A percentile compares a stretch with the other conserved stretches of the same genome.
phyloP scores from a whole-genome alignment of 2,329 filamentous ascomycete species.

The Colletotrichum liriopes region DNA sequence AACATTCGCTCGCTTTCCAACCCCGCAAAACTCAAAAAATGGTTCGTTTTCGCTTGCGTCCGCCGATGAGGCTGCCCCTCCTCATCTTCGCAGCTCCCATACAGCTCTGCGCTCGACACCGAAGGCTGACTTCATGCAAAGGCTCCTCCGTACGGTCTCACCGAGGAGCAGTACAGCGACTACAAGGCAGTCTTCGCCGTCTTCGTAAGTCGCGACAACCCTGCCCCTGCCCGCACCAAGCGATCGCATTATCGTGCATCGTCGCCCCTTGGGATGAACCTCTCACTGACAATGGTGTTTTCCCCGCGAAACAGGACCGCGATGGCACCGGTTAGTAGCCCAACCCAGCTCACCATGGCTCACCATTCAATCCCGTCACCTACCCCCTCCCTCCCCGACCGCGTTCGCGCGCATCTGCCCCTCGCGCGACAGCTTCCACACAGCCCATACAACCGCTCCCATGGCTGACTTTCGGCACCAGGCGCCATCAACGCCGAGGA shows the following conservation, averaged over 20 bases:
- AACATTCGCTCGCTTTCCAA: slow-evolving; percentile 7
- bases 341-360: not conserved
- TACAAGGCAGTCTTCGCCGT: slow-evolving; percentile 44
- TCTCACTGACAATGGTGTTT: slow-evolving; percentile 34
- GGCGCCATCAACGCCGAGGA: slow-evolving; percentile 43
- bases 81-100: slow-evolving; percentile 15
- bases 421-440: not conserved
- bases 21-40: slow-evolving; percentile 35
- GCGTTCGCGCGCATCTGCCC: slow-evolving; percentile 3
- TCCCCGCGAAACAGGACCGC: slow-evolving; percentile 36
- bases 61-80: not conserved
- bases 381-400: not conserved
- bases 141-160: slow-evolving; percentile 39
- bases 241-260: slow-evolving; percentile 5
- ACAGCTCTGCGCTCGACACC: slow-evolving; percentile 8
- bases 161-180: slow-evolving; percentile 42
- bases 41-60: slow-evolving; percentile 31
- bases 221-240: not conserved
- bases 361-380: not conserved
- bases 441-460: not conserved
- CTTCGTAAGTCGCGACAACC: slow-evolving; percentile 40
- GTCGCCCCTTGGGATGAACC: slow-evolving; percentile 35
- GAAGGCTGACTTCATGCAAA: slow-evolving; percentile 26
- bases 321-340: slow-evolving; percentile 43
- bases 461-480: slow-evolving; percentile 28